Percentiles rank a stretch among this genome's conserved stretches.
phyloP scores from a whole-genome alignment of 208 protist genomes.

The Leishmania mexicana region DNA sequence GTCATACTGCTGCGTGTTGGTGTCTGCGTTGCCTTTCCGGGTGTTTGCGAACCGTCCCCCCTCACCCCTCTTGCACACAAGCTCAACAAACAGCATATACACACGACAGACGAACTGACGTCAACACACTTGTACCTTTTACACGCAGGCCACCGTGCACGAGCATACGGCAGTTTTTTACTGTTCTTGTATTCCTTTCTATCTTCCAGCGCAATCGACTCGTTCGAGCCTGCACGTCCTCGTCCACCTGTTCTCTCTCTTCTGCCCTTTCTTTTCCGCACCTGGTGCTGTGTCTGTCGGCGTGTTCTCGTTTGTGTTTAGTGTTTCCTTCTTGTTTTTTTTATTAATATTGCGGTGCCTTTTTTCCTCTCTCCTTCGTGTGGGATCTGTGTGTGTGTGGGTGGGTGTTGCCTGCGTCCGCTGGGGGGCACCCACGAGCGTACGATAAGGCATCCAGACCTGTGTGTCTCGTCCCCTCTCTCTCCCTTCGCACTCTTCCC shows the following conservation, averaged over 20 bases:
- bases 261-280: not conserved
- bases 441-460: not conserved
- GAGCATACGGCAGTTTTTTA: not conserved
- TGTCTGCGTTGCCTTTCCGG: not conserved
- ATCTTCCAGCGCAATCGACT: not conserved
- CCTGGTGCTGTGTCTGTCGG: not conserved
- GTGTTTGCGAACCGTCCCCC: not conserved
- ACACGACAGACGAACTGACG: not conserved
- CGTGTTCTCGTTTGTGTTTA: not conserved
- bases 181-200: not conserved
- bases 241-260: not conserved
- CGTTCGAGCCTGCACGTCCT: not conserved
- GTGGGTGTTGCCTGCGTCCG: not conserved
- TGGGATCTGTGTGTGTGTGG: too few relatives aligned
- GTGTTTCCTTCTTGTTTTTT: conserved; percentile 8
- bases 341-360: not conserved
- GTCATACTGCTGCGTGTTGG: not conserved
- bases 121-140: not conserved
- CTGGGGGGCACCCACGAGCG: not conserved
- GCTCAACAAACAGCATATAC: not conserved
- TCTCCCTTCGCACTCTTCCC: not conserved
- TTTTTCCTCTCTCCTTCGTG: not conserved
- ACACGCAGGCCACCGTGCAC: not conserved
- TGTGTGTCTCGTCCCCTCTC: not conserved
- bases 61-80: not conserved